Evolutionary conservation across 257 asterid species (phyloP).

Genomic region (Leptodermis oblonga): DNA sequence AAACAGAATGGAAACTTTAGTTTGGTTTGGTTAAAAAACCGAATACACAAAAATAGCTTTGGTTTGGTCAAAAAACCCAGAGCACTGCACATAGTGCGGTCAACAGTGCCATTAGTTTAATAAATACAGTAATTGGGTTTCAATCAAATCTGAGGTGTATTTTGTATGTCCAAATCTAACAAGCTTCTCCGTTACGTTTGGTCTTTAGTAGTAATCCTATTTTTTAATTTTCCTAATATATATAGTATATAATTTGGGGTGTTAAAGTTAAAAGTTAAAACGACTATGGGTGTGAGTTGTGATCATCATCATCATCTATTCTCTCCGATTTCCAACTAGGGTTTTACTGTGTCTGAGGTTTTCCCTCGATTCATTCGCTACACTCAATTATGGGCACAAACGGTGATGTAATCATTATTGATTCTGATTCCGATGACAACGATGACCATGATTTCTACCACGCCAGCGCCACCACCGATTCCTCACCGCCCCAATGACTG

Average conservation of each 20-base stretch:
- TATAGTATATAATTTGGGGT: no score
- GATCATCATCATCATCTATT: background rate
- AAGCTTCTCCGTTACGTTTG: slow-evolving; percentile 7
- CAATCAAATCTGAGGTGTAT: no score
- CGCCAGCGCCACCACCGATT: slow-evolving; percentile 3
- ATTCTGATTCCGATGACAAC: slow-evolving; percentile 5
- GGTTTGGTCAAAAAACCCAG: no score
- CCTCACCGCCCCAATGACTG: background rate
- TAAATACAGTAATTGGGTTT: no score
- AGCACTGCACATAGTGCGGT: no score
- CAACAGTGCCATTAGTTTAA: no score
- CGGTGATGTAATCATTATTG: slow-evolving; percentile 11
- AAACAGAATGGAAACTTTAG: no score
- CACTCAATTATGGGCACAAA: background rate
- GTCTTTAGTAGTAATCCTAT: background rate
- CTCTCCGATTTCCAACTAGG: background rate
- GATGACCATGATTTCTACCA: slow-evolving; percentile 3
- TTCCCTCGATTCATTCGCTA: background rate
- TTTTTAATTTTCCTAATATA: background rate
- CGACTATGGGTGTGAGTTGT: no score
- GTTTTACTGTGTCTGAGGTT: background rate
- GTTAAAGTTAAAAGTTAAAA: no score
- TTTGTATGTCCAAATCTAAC: no score
- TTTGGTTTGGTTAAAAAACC: no score
- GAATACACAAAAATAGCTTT: no score